Evolutionary conservation across 2,329 filamentous ascomycete genomes (phyloP).

Genomic region (Lecanicillium sp.): DNA sequence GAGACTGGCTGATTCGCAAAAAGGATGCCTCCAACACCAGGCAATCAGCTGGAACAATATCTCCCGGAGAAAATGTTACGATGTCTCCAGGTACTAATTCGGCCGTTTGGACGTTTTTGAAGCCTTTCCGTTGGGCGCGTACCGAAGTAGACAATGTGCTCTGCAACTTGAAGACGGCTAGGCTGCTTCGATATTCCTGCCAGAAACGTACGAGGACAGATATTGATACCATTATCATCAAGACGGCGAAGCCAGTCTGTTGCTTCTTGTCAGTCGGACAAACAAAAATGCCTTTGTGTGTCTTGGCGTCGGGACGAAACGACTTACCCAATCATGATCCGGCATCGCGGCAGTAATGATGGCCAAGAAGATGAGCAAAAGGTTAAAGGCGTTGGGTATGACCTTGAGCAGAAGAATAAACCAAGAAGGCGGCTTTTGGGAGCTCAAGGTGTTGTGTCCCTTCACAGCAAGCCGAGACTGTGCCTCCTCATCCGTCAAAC

Average conservation of each 20-base stretch:
- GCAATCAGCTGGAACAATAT: slow-evolving; percentile 19
- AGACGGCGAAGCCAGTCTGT: slow-evolving; percentile 13
- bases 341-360: slow-evolving; percentile 17
- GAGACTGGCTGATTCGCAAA: slow-evolving; percentile 20
- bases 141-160: slow-evolving; percentile 16
- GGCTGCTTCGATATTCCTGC: slow-evolving; percentile 19
- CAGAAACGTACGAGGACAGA: slow-evolving; percentile 19
- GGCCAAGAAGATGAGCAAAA: slow-evolving; percentile 16
- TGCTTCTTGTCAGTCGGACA: not conserved
- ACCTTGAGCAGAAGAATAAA: slow-evolving; percentile 17
- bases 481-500: slow-evolving; percentile 15
- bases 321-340: slow-evolving; percentile 9
- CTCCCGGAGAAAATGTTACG: slow-evolving; percentile 14
- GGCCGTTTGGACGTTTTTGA: slow-evolving; percentile 8
- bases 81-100: slow-evolving; percentile 18
- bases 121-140: slow-evolving; percentile 12
- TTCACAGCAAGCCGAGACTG: slow-evolving; percentile 13
- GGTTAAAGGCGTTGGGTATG: slow-evolving; percentile 19
- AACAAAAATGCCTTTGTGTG: no score
- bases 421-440: slow-evolving; percentile 18
- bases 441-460: slow-evolving; percentile 16
- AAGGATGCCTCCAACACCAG: slow-evolving; percentile 19
- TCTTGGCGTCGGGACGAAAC: no score
- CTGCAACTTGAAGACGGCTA: slow-evolving; percentile 17
- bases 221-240: slow-evolving; percentile 17